Conservation (phyloP, 805 yeast species). For the Diddensiella santjacobensis region DNA sequence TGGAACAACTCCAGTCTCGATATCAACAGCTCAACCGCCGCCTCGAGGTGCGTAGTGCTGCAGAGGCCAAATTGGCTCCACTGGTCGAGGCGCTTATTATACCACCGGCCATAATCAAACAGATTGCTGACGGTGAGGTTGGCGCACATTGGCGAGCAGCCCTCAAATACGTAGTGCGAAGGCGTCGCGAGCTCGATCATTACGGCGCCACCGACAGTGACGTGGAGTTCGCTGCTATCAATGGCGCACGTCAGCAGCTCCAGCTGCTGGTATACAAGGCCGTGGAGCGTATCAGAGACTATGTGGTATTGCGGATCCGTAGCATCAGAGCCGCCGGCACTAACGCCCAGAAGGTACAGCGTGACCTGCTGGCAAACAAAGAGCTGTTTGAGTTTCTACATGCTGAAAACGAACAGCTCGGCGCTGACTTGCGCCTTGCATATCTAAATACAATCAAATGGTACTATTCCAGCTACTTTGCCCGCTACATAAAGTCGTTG, state of each 20-base stretch:
- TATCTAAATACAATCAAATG: slow-evolving; percentile 87
- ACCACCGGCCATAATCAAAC: slow-evolving; percentile 64
- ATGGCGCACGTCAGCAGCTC: slow-evolving; percentile 35
- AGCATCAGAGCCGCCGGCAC: slow-evolving; percentile 58
- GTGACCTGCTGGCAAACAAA: slow-evolving; percentile 55
- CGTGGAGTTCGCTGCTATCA: slow-evolving; percentile 19
- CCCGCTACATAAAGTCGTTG: slow-evolving; percentile 68
- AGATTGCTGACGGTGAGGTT: slow-evolving; percentile 56
- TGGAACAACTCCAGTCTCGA: slow-evolving; percentile 55
- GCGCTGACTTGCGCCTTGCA: slow-evolving; percentile 70
- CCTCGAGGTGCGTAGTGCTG: slow-evolving; percentile 45
- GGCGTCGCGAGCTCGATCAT: slow-evolving; percentile 19
- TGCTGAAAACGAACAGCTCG: slow-evolving; percentile 55
- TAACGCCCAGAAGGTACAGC: slow-evolving; percentile 74
- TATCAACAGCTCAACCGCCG: slow-evolving; percentile 48
- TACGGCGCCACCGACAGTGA: slow-evolving; percentile 4
- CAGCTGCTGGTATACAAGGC: slow-evolving; percentile 56
- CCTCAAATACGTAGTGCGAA: slow-evolving; percentile 23
- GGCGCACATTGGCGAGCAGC: slow-evolving; percentile 54
- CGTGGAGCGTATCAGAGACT: slow-evolving; percentile 72
- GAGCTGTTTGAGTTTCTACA: slow-evolving; percentile 58
- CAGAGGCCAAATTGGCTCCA: slow-evolving; percentile 59
- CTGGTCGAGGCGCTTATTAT: slow-evolving; percentile 70
- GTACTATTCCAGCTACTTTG: slow-evolving; percentile 81
- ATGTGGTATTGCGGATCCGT: slow-evolving; percentile 60